Conservation (phyloP, 257 asterid genomes). For the Gynochthodes officinalis region DNA sequence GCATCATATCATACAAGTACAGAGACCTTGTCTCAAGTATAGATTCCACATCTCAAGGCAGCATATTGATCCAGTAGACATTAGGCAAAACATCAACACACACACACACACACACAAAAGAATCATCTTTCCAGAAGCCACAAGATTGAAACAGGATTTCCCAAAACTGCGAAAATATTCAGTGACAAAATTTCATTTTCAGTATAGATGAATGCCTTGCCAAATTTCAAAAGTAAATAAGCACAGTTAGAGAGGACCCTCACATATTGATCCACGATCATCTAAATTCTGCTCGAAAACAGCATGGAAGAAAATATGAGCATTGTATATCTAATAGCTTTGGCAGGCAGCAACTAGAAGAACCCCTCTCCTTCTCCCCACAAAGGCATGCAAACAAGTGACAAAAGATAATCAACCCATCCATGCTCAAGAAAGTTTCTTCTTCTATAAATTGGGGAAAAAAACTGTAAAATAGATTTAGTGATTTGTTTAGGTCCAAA, state of each 20-base stretch:
- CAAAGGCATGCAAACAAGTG: background rate
- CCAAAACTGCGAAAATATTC: background rate
- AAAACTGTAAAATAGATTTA: background rate
- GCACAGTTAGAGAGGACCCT: background rate
- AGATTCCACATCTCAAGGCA: background rate
- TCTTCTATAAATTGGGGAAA: too few species aligned
- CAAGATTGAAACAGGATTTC: background rate
- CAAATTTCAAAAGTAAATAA: background rate
- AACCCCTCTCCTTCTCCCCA: too few species aligned
- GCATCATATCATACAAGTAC: background rate
- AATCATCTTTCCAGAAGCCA: background rate
- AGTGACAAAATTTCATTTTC: background rate
- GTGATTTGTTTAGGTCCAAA: background rate
- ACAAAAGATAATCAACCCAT: background rate
- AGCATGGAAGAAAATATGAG: background rate
- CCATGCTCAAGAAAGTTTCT: background rate
- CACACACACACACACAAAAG: background rate
- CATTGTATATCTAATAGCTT: too few species aligned
- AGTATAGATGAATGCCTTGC: background rate
- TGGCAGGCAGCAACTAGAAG: too few species aligned
- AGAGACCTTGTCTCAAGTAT: background rate
- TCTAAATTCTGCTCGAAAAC: background rate
- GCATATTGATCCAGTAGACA: background rate
- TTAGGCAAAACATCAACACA: too few species aligned
- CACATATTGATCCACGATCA: background rate